Base-by-base conservation (phyloP, 2,329 filamentous ascomycete genomes). In the Ceratocystis alfenasii region DNA sequence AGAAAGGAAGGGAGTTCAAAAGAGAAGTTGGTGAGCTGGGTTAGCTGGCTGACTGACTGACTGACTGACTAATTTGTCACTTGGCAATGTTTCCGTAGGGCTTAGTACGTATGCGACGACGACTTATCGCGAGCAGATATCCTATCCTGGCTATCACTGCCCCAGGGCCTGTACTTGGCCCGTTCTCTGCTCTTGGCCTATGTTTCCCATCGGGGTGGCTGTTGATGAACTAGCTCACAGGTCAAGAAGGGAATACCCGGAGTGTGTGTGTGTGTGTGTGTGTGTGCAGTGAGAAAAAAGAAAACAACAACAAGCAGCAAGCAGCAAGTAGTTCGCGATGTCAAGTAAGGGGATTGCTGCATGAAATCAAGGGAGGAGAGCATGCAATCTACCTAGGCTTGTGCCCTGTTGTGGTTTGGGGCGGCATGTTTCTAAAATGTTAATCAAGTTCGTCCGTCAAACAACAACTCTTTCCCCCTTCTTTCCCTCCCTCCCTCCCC, bases 181-280 rank as follows among this genome's bases (percentile, higher is more conserved):
- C 30, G 53, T 57, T 57, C 53, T 57, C 53, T n/a, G 20, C 25
- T 17, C 53, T 22, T 30, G 53, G 53, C 12, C 30, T 33, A 57
- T 30, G n/a, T n/a, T 20, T 33, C 28, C 17, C 53, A 57, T 28
- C 22, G 25, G n/a, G 7, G 7, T 50, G 53, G 17, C 30, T 25
- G 22, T 57, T 59, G 55, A 36, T n/a, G 20, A 53, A 22, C 55
- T 22, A 36, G 53, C 17, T 57, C 53, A n/a, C 28, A 30, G 53
- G 30, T 53, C 53, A 57, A 8, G 55, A 59, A 59, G 55, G 55
- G 55, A 59, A 59, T 28, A 20, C 55, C 28, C 55, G 55, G 55
- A 59, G 28, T 30, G 17, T 8, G 12, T 12, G 20, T 17, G n/a
- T 10, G 10, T 28, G 28, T 28, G 30, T 30, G 17, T 8, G 12